A percentile compares a stretch with the other conserved stretches of the same genome.
Conservation (phyloP, 2,329 filamentous ascomycete species). For the Stagonosporopsis cucurbitacearum region DNA sequence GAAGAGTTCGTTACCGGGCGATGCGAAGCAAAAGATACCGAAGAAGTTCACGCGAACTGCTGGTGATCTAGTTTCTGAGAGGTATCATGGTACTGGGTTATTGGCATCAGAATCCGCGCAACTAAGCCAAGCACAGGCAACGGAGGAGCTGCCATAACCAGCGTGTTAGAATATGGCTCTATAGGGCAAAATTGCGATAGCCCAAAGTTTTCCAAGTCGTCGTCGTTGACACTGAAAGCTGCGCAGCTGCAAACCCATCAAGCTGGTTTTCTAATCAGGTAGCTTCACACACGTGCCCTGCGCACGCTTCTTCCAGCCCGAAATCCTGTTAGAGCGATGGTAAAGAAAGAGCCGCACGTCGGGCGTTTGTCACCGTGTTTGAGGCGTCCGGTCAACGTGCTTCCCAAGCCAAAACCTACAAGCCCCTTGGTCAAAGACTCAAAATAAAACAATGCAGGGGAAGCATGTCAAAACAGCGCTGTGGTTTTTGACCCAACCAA, state of each 20-base stretch:
- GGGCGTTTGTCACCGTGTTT: constrained; percentile 20
- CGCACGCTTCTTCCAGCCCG: background rate
- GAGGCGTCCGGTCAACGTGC: constrained; percentile 23
- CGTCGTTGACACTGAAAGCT: background rate
- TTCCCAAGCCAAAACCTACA: constrained; percentile 23
- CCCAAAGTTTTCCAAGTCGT: background rate
- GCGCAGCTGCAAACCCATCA: background rate
- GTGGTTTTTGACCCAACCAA: constrained; percentile 7
- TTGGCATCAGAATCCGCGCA: constrained; percentile 1
- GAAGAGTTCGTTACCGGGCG: constrained; percentile 12
- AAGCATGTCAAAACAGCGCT: background rate
- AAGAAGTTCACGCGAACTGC: constrained; percentile 4
- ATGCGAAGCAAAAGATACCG: constrained; percentile 10
- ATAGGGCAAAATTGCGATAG: background rate
- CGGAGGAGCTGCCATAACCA: constrained; percentile 15
- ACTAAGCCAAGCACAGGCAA: background rate
- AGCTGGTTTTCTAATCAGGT: background rate
- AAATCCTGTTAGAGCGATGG: background rate
- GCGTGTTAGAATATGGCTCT: constrained; percentile 8
- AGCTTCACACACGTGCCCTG: background rate
- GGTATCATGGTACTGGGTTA: constrained; percentile 22
- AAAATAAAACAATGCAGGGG: constrained; percentile 15
- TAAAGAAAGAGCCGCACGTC: constrained; percentile 10
- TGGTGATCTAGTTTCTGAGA: constrained; percentile 4
- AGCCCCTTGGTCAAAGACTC: constrained; percentile 26